These are phyloP conservation scores for Huntiella decipiens DNA, from an alignment of 2,329 filamentous ascomycete genomes.

Conservation along the genomic window DNA sequence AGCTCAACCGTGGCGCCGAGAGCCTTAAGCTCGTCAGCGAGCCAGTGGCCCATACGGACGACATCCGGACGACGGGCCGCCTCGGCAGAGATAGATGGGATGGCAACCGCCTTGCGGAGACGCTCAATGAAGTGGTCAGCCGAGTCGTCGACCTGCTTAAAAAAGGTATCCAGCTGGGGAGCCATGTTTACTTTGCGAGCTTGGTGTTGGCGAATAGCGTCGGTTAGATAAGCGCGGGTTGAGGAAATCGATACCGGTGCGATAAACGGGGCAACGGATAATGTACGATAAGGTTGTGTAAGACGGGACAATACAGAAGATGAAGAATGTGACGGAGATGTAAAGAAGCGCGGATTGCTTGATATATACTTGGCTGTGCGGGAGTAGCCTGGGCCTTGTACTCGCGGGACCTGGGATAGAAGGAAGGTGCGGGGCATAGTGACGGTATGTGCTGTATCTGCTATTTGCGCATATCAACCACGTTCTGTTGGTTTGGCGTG, in stretches of 20 bases:
- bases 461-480: too few species aligned
- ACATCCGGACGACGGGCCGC: slow-evolving; percentile 80
- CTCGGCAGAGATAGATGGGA: slow-evolving; percentile 87
- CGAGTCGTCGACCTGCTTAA: slow-evolving; percentile 73
- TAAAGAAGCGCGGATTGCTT: slow-evolving; percentile 3
- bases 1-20: slow-evolving; percentile 80
- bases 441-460: slow-evolving; percentile 8
- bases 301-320: slow-evolving; percentile 1
- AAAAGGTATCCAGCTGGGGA: slow-evolving; percentile 76
- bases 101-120: slow-evolving; percentile 79
- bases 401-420: slow-evolving; percentile 13
- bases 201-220: slow-evolving; percentile 37
- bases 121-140: slow-evolving; percentile 73
- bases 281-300: slow-evolving; percentile 6
- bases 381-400: slow-evolving; percentile 2
- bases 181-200: slow-evolving; percentile 52
- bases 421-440: slow-evolving; percentile 28
- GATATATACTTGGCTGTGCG: slow-evolving; percentile 8
- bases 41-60: slow-evolving; percentile 86
- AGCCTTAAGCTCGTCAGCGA: slow-evolving; percentile 61
- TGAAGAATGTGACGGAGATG: slow-evolving; percentile 10
- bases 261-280: slow-evolving; percentile 1
- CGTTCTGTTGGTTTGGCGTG: too few species aligned
- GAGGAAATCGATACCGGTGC: slow-evolving; percentile 7
- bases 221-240: slow-evolving; percentile 30